Conservation (phyloP, 345 rosid genomes). For the Adansonia digitata region DNA sequence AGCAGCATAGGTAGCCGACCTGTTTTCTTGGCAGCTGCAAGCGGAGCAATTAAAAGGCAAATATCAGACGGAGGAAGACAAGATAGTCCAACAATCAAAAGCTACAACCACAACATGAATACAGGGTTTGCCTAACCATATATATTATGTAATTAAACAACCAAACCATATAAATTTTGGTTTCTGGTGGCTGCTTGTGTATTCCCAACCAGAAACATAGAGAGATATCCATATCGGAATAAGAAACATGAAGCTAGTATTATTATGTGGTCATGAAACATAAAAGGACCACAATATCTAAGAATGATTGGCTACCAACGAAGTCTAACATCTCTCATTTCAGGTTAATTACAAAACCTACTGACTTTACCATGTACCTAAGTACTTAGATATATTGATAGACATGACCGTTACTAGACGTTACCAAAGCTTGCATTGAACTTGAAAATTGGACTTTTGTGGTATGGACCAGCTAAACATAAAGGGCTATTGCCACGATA, state of each 20-base stretch:
- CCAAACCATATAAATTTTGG: not conserved
- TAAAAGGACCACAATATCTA: not conserved
- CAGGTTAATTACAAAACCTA: not conserved
- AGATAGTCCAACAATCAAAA: not conserved
- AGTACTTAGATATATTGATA: not conserved
- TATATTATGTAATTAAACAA: not conserved
- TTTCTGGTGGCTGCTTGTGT: not conserved
- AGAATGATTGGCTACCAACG: not conserved
- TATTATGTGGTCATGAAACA: not conserved
- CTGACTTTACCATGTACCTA: not conserved
- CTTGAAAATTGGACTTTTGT: constrained; percentile 4
- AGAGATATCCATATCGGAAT: not conserved
- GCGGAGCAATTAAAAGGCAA: not conserved
- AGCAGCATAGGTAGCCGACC: constrained; percentile 34
- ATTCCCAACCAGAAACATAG: not conserved
- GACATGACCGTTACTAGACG: not conserved
- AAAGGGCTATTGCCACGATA: not conserved
- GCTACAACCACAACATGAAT: not conserved
- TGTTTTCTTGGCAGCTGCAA: constrained; percentile 42
- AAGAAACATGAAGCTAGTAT: not conserved
- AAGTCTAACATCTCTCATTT: not conserved
- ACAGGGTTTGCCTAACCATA: not conserved
- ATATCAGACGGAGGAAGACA: not conserved
- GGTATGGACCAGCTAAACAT: not conserved
- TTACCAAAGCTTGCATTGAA: not conserved